Conservation (phyloP, 192 early-diverging fungal species). For the Dissophora ornata region DNA sequence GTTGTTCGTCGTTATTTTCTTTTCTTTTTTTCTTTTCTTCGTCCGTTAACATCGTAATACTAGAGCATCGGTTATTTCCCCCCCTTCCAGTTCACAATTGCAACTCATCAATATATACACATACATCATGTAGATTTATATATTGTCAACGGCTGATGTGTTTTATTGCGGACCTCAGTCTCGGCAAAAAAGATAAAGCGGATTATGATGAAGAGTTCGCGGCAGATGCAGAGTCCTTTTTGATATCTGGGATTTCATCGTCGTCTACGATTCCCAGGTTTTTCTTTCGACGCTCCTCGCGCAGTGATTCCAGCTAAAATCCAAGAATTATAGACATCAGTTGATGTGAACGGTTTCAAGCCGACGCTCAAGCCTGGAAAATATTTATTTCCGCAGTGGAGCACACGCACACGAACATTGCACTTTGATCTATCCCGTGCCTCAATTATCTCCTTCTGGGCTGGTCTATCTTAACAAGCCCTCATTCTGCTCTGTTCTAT, state of each 20-base stretch:
- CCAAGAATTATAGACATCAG: not conserved
- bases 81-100: not conserved
- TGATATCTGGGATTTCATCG: conserved; percentile 22
- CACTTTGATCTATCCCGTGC: too few relatives aligned
- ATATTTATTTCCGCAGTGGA: too few relatives aligned
- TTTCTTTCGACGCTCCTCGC: conserved; percentile 43
- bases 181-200: too few relatives aligned
- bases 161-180: too few relatives aligned
- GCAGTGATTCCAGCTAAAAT: conserved; percentile 38
- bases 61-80: conserved; percentile 10
- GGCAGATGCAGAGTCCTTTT: conserved; percentile 13
- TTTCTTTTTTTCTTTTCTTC: not conserved
- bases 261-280: conserved; percentile 45
- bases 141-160: too few relatives aligned
- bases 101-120: too few relatives aligned
- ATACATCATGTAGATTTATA: not conserved
- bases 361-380: too few relatives aligned
- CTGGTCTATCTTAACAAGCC: too few relatives aligned
- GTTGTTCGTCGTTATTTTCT: not conserved
- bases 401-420: too few relatives aligned
- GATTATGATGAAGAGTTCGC: conserved; percentile 4
- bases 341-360: not conserved
- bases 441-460: too few relatives aligned
- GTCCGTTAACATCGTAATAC: conserved; percentile 6
- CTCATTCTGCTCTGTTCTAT: too few relatives aligned